Base-by-base conservation (phyloP, 768 basidiomycete genomes). In the Trametes elegans region DNA sequence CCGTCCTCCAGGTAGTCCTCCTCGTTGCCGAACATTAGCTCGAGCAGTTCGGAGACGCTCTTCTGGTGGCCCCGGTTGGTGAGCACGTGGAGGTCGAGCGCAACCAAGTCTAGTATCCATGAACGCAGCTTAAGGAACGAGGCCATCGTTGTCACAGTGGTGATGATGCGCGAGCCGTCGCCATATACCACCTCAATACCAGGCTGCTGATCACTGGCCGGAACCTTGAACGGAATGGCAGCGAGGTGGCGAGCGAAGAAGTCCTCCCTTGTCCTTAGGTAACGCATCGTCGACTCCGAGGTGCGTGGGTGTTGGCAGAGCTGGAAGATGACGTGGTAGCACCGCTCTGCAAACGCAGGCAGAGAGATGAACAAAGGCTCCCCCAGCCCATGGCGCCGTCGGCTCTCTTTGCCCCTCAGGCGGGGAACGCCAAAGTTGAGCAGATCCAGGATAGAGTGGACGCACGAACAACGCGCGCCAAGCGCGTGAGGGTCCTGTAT, bases 221-320 rank as follows among this genome's bases (percentile, higher is more conserved):
- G 85, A 0, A 80, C 78, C 53, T 78, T 76, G 24, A 85, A 81
- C 1, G 93, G 89, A 26, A 95, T 77, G 10, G 77, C 81, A 6
- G 84, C 79, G n/a, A 96, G 79, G 65, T 97, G 94, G 2, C 89
- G 81, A 3, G 83, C 83, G 64, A 94, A 93, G 73, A 94, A 98
- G 64, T 94, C 86, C 68, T 96, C 90, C 8, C 87, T 78, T 2
- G 90, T 91, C 31, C 90, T 85, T 29, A 97, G 78, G 66, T 96
- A 97, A 0, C 92, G 83, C 71, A 90, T 86, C 5, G 84, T 85
- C 51, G 85, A 83, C 31, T 86, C 84, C 0, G 90, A 90, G 0
- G 94, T 96, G 35, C 82, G 78, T 8, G 87, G 80, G 64, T 98
- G 92, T n/a, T 85, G 79, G 71, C 91, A 96, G 0, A 98, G 80